Evolutionary conservation across 106 monocot species (phyloP).

Genomic region (Dendrobium huoshanense): DNA sequence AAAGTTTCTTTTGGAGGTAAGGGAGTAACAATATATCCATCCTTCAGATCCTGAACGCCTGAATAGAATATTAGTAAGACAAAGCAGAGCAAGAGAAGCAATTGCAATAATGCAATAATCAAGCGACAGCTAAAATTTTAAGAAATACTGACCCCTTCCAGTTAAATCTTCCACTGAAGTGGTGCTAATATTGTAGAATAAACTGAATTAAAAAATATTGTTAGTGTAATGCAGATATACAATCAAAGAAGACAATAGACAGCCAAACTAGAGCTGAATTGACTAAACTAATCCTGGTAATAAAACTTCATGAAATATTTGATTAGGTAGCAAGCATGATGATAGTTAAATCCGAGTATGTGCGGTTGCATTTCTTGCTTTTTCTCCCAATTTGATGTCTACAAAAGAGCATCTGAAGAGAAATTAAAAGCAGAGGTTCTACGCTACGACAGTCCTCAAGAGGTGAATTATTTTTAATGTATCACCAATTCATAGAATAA

Average conservation of each 20-base stretch:
- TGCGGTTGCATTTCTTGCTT: not conserved
- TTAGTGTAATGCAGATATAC: not conserved
- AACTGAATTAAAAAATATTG: slow-evolving; percentile 31
- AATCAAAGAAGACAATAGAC: not conserved
- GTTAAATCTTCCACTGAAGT: slow-evolving; percentile 87
- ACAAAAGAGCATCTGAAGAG: not conserved
- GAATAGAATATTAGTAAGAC: slow-evolving; percentile 11
- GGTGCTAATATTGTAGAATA: slow-evolving; percentile 91
- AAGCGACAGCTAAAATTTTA: not conserved
- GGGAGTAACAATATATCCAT: slow-evolving; percentile 78
- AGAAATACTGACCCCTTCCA: slow-evolving; percentile 54
- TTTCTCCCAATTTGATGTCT: not conserved
- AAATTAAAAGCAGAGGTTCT: not conserved
- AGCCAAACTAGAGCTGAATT: not conserved
- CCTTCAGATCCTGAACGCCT: slow-evolving; percentile 82
- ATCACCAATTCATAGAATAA: not conserved
- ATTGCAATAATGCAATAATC: not conserved
- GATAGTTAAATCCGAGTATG: not conserved
- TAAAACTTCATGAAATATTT: not conserved
- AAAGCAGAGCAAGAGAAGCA: not conserved
- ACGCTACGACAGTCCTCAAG: not conserved
- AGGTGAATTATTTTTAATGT: not conserved
- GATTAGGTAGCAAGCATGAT: not conserved
- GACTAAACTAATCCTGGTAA: not conserved
- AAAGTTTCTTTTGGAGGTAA: slow-evolving; percentile 86